Evolutionary conservation across 148 eudicot species (phyloP).

Genomic region (Fagopyrum homotropicum): DNA sequence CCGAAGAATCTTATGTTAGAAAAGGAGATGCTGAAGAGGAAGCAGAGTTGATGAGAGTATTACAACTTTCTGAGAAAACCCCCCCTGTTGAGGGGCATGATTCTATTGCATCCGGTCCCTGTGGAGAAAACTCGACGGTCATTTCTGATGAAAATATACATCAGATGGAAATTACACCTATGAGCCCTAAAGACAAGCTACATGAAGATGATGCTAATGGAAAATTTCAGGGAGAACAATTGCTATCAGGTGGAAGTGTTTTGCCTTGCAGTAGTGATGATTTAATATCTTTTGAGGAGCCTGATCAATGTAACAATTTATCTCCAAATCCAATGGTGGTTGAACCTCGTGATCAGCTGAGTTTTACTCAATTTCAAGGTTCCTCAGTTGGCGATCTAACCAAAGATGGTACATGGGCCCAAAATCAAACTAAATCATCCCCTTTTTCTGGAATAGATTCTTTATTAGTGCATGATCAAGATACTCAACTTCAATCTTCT

Average conservation of each 20-base stretch:
- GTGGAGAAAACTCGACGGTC: conserved; percentile 14
- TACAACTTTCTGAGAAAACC: conserved; percentile 50
- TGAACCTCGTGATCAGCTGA: conserved; percentile 19
- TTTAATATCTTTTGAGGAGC: conserved; percentile 20
- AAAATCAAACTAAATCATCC: conserved; percentile 19
- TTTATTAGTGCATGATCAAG: conserved; percentile 20
- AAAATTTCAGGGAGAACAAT: conserved; percentile 21
- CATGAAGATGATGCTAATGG: conserved; percentile 21
- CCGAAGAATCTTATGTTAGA: conserved; percentile 26
- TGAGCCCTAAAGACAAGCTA: conserved; percentile 12
- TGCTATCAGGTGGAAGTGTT: conserved; percentile 22
- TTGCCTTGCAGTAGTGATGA: conserved; percentile 18
- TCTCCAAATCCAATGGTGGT: conserved; percentile 19
- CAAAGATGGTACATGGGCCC: conserved; percentile 21
- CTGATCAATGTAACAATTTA: conserved; percentile 23
- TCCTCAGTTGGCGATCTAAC: conserved; percentile 21
- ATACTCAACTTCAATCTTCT: conserved; percentile 2
- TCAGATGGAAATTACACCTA: conserved; percentile 23
- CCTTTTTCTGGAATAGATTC: conserved; percentile 19
- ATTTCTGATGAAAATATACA: conserved; percentile 27
- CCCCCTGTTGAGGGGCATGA: conserved; percentile 17
- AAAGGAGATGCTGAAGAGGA: conserved; percentile 84
- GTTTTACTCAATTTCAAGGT: conserved; percentile 23
- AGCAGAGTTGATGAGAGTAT: conserved; percentile 50
- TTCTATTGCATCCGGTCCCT: conserved; percentile 10